Evolutionary conservation across 2,329 filamentous ascomycete genomes (phyloP).

Genomic region (Sporothrix humicola): DNA sequence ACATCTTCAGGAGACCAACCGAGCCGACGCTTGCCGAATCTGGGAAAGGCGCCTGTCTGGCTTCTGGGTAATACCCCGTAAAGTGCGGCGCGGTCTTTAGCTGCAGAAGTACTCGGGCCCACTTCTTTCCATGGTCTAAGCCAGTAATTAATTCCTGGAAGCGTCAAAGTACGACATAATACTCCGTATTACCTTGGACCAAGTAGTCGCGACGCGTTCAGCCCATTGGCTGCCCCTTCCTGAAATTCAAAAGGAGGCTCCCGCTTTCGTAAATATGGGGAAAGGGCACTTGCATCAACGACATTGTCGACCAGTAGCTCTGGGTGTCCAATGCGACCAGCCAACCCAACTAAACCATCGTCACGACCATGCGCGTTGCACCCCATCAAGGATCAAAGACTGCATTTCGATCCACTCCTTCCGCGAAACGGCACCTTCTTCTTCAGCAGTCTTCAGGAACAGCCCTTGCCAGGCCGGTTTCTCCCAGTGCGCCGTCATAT

Average conservation of each 20-base stretch:
- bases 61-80: background rate
- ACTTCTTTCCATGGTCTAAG: background rate
- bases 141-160: background rate
- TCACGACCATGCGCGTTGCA: no score
- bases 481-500: conserved; percentile 6
- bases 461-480: background rate
- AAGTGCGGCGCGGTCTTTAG: background rate
- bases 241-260: background rate
- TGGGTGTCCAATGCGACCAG: no score
- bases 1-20: background rate
- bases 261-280: conserved; percentile 6
- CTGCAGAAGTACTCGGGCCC: background rate
- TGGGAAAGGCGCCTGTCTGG: conserved; percentile 11
- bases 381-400: no score
- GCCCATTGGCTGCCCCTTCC: background rate
- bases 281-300: background rate
- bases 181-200: conserved; percentile 11
- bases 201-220: conserved; percentile 10
- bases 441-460: background rate
- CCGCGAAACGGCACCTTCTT: background rate
- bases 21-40: conserved; percentile 31
- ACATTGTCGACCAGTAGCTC: no score
- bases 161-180: no score
- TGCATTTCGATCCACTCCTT: background rate
- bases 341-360: no score